These are phyloP conservation scores for Candida pseudofarinosa DNA, from an alignment of 805 yeast species.

Conservation along the genomic window DNA sequence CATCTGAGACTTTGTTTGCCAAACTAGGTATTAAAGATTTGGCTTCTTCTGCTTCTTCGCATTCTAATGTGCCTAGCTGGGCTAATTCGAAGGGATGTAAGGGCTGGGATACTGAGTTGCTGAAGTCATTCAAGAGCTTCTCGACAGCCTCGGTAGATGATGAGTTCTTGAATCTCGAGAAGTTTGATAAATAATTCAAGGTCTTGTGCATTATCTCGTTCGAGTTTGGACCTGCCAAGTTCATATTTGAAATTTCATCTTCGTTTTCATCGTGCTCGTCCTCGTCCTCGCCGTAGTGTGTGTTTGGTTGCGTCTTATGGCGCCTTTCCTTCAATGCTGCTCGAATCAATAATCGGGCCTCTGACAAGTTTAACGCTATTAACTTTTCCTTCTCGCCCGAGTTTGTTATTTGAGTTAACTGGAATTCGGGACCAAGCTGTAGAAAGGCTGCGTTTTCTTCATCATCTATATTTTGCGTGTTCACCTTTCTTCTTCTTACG, in stretches of 20 bases:
- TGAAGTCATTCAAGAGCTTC: slow-evolving; percentile 71
- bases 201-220: slow-evolving; percentile 90
- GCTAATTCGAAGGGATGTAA: slow-evolving; percentile 96
- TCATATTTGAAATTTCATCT: slow-evolving; percentile 44
- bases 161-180: slow-evolving; percentile 87
- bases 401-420: slow-evolving; percentile 72
- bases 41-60: slow-evolving; percentile 97
- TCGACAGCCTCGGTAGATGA: slow-evolving; percentile 94
- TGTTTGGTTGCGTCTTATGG: slow-evolving; percentile 27
- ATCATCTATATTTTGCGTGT: slow-evolving; percentile 61
- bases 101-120: slow-evolving; percentile 39
- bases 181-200: slow-evolving; percentile 76
- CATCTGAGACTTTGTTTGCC: slow-evolving; percentile 73
- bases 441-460: slow-evolving; percentile 90
- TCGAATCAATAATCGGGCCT: slow-evolving; percentile 84
- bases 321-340: slow-evolving; percentile 74
- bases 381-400: slow-evolving; percentile 73
- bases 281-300: slow-evolving; percentile 20
- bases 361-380: slow-evolving; percentile 82
- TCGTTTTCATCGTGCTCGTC: slow-evolving; percentile 39
- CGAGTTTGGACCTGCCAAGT: slow-evolving; percentile 64
- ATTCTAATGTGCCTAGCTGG: slow-evolving; percentile 82
- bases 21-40: slow-evolving; percentile 89
- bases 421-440: slow-evolving; percentile 91
- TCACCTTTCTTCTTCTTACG: slow-evolving; percentile 67